phyloP scores from a whole-genome alignment of 2,329 filamentous ascomycete species.

The Pyrenochaeta sp. region DNA sequence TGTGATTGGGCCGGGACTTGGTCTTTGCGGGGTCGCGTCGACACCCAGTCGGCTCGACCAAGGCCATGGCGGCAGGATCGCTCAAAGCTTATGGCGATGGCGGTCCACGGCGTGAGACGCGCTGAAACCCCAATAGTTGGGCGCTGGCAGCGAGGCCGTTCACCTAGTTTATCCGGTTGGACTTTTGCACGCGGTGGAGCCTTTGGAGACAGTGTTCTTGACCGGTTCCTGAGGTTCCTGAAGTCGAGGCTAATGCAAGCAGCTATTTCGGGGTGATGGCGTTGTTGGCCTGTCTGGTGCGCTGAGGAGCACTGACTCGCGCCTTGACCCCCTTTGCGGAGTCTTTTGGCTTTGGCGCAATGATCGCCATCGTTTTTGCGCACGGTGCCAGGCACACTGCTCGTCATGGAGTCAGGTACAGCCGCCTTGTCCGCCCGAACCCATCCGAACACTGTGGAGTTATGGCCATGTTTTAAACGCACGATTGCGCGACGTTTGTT shows the following conservation, averaged over 20 bases:
- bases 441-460: constrained; percentile 15
- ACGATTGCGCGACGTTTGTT: constrained; percentile 8
- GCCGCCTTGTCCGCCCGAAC: constrained; percentile 8
- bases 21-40: constrained; percentile 16
- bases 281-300: constrained; percentile 48
- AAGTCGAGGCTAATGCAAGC: constrained; percentile 39
- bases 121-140: constrained; percentile 9
- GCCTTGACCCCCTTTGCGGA: constrained; percentile 6
- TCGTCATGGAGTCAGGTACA: constrained; percentile 11
- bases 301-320: constrained; percentile 34
- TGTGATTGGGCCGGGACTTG: constrained; percentile 1
- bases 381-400: constrained; percentile 20
- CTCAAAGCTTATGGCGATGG: not conserved
- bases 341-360: constrained; percentile 15
- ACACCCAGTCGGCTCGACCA: too few species aligned
- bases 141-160: not conserved
- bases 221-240: constrained; percentile 20
- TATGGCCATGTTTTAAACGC: constrained; percentile 4
- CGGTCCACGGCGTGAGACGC: constrained; percentile 1
- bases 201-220: not conserved
- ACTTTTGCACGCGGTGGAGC: too few species aligned
- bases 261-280: constrained; percentile 53
- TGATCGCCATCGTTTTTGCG: constrained; percentile 24
- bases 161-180: constrained; percentile 16
- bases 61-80: not conserved